Percentiles rank a stretch among this genome's conserved stretches.
phyloP scores from a whole-genome alignment of 2,329 filamentous ascomycete species.

The Colletotrichum horii region DNA sequence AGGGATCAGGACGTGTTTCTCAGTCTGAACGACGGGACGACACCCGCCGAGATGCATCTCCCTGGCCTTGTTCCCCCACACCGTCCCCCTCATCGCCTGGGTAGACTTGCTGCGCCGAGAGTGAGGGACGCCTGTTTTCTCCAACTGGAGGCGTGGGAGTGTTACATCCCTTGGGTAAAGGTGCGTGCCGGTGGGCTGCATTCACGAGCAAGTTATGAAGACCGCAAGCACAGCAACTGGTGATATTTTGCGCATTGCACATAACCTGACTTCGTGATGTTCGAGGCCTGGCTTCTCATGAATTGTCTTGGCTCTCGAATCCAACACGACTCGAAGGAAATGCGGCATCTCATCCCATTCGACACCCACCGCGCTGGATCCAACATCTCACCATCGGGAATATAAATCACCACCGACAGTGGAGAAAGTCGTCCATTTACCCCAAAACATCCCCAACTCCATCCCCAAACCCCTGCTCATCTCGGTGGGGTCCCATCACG shows the following conservation, averaged over 20 bases:
- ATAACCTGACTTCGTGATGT: neutral
- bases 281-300: neutral
- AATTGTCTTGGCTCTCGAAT: neutral
- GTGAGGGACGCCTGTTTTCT: constrained; percentile 15
- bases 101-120: neutral
- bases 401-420: constrained; percentile 13
- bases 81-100: neutral
- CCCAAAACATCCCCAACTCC: neutral
- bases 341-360: constrained; percentile 5
- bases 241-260: neutral
- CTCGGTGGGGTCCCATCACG: constrained; percentile 6
- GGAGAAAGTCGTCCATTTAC: neutral
- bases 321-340: neutral
- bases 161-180: constrained; percentile 3
- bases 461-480: neutral
- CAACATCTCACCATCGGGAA: neutral
- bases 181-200: neutral
- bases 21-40: constrained; percentile 22
- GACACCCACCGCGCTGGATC: neutral
- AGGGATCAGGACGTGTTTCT: neutral
- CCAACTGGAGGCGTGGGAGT: neutral
- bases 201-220: neutral
- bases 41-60: constrained; percentile 28
- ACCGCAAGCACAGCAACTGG: neutral
- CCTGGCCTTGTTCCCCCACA: neutral